Conservation (phyloP, 768 basidiomycete species). For the Russula abietina region DNA sequence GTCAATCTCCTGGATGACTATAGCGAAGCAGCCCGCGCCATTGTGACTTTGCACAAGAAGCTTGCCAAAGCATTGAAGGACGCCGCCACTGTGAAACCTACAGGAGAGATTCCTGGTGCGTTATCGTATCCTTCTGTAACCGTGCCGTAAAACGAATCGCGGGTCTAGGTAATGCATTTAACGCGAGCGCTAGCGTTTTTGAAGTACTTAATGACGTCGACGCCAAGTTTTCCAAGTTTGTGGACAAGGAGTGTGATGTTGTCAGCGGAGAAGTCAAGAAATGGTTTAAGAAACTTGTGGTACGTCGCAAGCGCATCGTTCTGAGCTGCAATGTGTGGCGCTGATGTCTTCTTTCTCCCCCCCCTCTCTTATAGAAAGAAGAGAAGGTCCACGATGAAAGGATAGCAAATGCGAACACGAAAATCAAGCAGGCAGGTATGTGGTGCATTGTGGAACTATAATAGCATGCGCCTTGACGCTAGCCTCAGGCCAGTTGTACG, state of each 20-base stretch:
- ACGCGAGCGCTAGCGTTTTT: conserved; percentile 56
- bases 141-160: conserved; percentile 4
- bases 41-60: conserved; percentile 67
- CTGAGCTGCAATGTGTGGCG: not conserved
- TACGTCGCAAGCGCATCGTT: conserved; percentile 34
- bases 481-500: conserved; percentile 56
- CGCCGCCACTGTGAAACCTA: conserved; percentile 53
- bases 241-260: conserved; percentile 64
- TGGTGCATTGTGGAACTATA: not conserved
- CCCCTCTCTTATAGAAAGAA: conserved; percentile 54
- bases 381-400: conserved; percentile 72
- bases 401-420: conserved; percentile 58
- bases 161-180: conserved; percentile 61
- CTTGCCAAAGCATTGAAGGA: conserved; percentile 66
- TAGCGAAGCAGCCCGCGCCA: conserved; percentile 58
- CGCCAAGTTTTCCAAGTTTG: conserved; percentile 65
- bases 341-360: not conserved
- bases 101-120: conserved; percentile 58
- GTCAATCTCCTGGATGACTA: conserved; percentile 67
- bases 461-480: not conserved
- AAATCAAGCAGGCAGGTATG: conserved; percentile 70
- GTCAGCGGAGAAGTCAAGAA: conserved; percentile 69
- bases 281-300: conserved; percentile 81
- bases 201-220: conserved; percentile 68
- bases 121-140: conserved; percentile 2